These are phyloP conservation scores for Mycena rebaudengoi DNA, from an alignment of 768 basidiomycete species.

Conservation along the genomic window DNA sequence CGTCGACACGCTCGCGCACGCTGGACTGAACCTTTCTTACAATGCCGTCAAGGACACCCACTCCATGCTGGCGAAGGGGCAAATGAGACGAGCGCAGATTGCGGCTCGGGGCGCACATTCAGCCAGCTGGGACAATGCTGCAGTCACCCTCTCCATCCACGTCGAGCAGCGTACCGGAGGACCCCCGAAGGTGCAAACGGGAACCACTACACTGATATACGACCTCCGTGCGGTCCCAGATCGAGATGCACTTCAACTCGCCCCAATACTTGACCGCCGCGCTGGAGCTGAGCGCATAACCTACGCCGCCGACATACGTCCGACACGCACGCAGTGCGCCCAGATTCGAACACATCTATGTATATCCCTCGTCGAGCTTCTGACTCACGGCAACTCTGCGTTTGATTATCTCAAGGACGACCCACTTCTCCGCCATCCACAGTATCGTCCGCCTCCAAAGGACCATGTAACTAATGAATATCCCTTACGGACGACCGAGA, in stretches of 20 bases:
- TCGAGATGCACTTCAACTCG: neutral
- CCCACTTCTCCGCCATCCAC: neutral
- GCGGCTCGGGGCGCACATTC: neutral
- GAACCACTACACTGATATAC: neutral
- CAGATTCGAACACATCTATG: neutral
- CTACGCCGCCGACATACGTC: neutral
- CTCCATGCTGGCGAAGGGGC: neutral
- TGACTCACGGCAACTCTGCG: neutral
- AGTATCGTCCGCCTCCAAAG: constrained; percentile 1
- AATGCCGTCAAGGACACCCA: neutral
- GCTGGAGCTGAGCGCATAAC: neutral
- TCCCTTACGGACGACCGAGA: constrained; percentile 9
- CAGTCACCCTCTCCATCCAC: neutral
- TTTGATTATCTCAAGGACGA: neutral
- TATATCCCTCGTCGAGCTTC: neutral
- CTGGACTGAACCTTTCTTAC: constrained; percentile 1
- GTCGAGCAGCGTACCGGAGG: neutral
- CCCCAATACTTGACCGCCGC: neutral
- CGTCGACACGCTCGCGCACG: constrained; percentile 1
- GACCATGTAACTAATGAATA: constrained; percentile 10
- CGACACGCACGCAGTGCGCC: neutral
- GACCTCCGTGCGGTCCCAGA: neutral
- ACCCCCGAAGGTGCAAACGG: neutral
- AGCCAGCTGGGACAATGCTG: constrained; percentile 1
- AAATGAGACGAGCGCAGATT: neutral